Evolutionary conservation across 1,284 basidiomycete genomes (phyloP), one percentile per base, ranked within the genome.

Genomic region (Coniferiporia sulphurascens): DNA sequence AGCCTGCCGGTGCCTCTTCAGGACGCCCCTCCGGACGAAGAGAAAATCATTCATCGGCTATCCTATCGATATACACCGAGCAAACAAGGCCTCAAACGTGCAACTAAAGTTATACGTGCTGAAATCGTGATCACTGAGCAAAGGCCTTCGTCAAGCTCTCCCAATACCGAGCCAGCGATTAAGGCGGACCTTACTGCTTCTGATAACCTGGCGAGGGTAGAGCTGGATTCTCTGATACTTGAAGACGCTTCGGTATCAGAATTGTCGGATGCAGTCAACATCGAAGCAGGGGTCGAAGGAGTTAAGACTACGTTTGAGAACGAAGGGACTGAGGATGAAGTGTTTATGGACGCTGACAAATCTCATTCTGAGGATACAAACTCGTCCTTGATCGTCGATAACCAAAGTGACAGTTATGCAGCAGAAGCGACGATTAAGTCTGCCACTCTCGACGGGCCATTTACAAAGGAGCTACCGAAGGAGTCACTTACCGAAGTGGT

Each of bases 41-140:
- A 78, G 61, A 74, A 66, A 55, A 62, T 76, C 52, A 57, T 84
- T 10, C 82, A 82, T 63, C 81, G 85, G 34, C 69, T 89, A 32
- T 67, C 83, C 50, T 90, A 89, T 67, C 77, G 72, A 61, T 74
- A 76, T 10, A 58, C 75, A 17, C 52, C 56, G 5, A 17, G 4
- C 38, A 35, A 35, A 5, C 17, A 12, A 34, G n/a, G 34, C 38
- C 3, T 4, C 27, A 32, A 7, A 21, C 9, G 27, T 36, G 41
- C 62, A 1, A 63, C 53, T 19, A 65, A 68, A 27, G 59, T 72
- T 45, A 62, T 79, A 34, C 73, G 71, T 51, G 73, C 74, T 48
- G 78, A 80, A 65, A 63, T 77, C 45, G 66, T 70, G 15, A 64
- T 74, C 56, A 60, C 66, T 27, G 51, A 46, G 36, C 45, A 56